Evolutionary conservation across 257 asterid genomes (phyloP).

Genomic region (Nyctanthes arbortristis): DNA sequence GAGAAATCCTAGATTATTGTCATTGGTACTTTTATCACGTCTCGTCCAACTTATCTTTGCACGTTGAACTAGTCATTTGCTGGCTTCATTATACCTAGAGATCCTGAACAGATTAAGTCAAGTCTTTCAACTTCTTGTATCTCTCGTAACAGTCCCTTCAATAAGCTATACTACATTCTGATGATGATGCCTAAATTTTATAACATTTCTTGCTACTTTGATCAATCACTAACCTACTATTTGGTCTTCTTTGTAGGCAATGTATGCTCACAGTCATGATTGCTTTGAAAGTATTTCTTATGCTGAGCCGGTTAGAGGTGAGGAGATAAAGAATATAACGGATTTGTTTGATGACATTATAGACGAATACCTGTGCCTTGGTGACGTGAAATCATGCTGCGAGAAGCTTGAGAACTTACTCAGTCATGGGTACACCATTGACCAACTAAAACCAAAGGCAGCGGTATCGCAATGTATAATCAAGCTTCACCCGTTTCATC

Average conservation of each 20-base stretch:
- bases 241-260: constrained; percentile 35
- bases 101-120: not conserved
- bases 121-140: not conserved
- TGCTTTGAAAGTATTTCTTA: constrained; percentile 5
- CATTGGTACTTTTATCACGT: not conserved
- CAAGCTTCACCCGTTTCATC: constrained; percentile 49
- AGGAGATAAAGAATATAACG: constrained; percentile 28
- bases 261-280: constrained; percentile 10
- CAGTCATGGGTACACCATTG: constrained; percentile 20
- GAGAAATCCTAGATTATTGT: not conserved
- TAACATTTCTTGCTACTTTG: not conserved
- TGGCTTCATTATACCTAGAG: not conserved
- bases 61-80: not conserved
- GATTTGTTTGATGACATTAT: constrained; percentile 41
- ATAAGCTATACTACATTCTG: not conserved
- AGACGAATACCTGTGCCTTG: constrained; percentile 41
- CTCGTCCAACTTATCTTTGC: not conserved
- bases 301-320: constrained; percentile 14
- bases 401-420: constrained; percentile 67
- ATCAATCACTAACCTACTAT: not conserved
- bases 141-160: not conserved
- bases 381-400: constrained; percentile 47
- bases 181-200: not conserved
- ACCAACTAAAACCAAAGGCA: constrained; percentile 7
- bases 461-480: constrained; percentile 17